phyloP scores from a whole-genome alignment of 257 asterid species.

The Salvia rosmarinus region DNA sequence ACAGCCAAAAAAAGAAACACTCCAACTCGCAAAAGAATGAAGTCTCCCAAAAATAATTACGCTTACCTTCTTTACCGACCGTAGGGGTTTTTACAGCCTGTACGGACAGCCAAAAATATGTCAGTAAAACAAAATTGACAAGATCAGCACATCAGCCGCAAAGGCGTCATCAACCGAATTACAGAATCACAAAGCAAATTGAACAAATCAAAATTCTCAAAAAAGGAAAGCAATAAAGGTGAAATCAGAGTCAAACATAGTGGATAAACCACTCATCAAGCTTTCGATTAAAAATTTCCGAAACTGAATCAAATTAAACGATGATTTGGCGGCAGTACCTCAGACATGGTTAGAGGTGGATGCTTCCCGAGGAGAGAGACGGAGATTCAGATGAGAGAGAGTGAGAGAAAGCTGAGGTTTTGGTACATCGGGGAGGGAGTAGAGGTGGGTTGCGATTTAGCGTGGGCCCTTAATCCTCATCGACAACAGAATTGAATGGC shows the following conservation, averaged over 20 bases:
- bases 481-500: conserved; percentile 49
- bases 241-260: conserved; percentile 35
- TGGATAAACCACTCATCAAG: conserved; percentile 25
- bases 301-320: not conserved
- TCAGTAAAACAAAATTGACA: not conserved
- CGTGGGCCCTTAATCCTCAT: conserved; percentile 59
- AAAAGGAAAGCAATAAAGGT: conserved; percentile 19
- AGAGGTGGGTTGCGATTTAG: conserved; percentile 24
- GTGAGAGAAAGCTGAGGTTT: conserved; percentile 16
- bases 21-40: not conserved
- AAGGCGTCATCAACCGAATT: conserved; percentile 17
- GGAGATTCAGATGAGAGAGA: conserved; percentile 23
- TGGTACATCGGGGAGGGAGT: conserved; percentile 23
- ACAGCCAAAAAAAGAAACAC: not conserved
- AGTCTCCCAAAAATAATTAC: not conserved
- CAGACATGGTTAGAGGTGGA: conserved; percentile 45
- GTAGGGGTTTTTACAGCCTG: conserved; percentile 53
- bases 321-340: conserved; percentile 38
- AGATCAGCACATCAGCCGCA: conserved; percentile 25
- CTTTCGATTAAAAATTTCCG: not conserved
- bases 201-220: not conserved
- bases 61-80: conserved; percentile 46
- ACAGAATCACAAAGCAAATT: conserved; percentile 17
- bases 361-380: conserved; percentile 35
- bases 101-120: conserved; percentile 18